These are phyloP conservation scores for Fusarium redolens DNA, from an alignment of 2,329 filamentous ascomycete genomes.

Conservation along the genomic window DNA sequence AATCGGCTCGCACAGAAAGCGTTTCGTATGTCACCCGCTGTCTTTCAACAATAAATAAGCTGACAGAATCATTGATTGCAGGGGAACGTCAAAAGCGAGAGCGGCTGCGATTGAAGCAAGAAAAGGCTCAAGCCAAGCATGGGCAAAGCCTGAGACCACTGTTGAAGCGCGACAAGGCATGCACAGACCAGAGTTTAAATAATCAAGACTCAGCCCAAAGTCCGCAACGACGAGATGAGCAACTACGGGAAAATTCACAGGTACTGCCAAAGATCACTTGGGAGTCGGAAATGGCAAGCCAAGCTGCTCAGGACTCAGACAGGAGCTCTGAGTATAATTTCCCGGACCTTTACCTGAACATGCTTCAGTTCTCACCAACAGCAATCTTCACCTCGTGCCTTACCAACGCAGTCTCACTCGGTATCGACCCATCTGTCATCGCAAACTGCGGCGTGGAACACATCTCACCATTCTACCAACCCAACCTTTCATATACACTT, in stretches of 20 bases:
- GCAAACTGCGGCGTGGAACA: conserved; percentile 21
- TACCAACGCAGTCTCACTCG: conserved; percentile 36
- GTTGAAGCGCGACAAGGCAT: not conserved
- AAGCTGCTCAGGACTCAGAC: not conserved
- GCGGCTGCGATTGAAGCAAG: not conserved
- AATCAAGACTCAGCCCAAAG: not conserved
- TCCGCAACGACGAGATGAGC: fast-evolving
- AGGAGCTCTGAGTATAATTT: not conserved
- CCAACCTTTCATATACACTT: not conserved
- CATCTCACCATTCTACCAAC: conserved; percentile 43
- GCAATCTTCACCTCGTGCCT: conserved; percentile 37
- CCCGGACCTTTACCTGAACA: conserved; percentile 28
- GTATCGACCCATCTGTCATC: conserved; percentile 24
- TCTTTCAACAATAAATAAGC: too few relatives aligned
- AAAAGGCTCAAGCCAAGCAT: not conserved
- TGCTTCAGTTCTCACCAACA: conserved; percentile 29
- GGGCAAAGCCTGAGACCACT: not conserved
- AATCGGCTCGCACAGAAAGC: conserved; percentile 42
- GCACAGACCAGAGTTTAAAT: not conserved
- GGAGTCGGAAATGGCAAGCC: too few relatives aligned
- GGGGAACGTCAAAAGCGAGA: conserved; percentile 37
- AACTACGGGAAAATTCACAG: not conserved
- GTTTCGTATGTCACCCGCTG: conserved; percentile 30
- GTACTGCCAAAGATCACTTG: too few relatives aligned
- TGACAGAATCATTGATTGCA: not conserved